Evolutionary conservation across 176 grass and related monocot genomes (phyloP).

Genomic region (Raddia distichophylla): DNA sequence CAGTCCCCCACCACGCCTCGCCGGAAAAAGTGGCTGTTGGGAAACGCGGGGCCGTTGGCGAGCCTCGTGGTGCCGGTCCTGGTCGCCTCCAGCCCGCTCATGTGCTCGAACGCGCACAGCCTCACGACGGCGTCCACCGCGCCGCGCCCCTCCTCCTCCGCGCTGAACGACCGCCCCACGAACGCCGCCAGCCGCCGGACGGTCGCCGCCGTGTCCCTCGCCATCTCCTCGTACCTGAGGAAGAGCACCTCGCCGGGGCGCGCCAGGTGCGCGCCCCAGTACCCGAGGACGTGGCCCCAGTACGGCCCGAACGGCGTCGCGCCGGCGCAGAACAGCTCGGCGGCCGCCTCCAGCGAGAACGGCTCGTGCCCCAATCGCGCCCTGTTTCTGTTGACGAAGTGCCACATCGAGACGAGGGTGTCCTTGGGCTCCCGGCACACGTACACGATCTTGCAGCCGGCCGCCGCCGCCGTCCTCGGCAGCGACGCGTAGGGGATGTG

Average conservation of each 20-base stretch:
- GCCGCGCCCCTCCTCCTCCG: not conserved
- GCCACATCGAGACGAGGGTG: conserved; percentile 4
- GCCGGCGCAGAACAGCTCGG: conserved; percentile 17
- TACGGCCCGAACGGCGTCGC: conserved; percentile 1
- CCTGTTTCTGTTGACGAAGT: not conserved
- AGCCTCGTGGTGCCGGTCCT: not conserved
- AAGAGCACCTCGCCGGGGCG: conserved; percentile 31
- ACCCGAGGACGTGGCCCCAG: conserved; percentile 40
- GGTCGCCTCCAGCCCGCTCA: conserved; percentile 15
- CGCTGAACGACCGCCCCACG: not conserved
- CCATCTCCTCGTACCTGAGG: conserved; percentile 41
- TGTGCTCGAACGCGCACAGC: conserved; percentile 36
- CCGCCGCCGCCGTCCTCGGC: not conserved
- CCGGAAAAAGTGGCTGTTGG: conserved; percentile 16
- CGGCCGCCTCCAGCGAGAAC: not conserved
- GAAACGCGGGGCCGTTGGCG: fast-evolving
- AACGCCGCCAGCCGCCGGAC: conserved; percentile 27
- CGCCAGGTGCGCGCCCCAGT: conserved; percentile 30
- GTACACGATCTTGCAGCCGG: conserved; percentile 33
- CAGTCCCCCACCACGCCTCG: conserved; percentile 31
- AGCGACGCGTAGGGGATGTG: conserved; percentile 37
- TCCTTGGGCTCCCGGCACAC: conserved; percentile 43
- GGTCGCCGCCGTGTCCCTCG: not conserved
- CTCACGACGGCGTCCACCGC: conserved; percentile 17
- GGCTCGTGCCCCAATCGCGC: not conserved